Percentiles rank a stretch among this genome's conserved stretches.
These are phyloP conservation scores for Xylaria longipes DNA, from an alignment of 495 filamentous ascomycete genomes.

Conservation along the genomic window DNA sequence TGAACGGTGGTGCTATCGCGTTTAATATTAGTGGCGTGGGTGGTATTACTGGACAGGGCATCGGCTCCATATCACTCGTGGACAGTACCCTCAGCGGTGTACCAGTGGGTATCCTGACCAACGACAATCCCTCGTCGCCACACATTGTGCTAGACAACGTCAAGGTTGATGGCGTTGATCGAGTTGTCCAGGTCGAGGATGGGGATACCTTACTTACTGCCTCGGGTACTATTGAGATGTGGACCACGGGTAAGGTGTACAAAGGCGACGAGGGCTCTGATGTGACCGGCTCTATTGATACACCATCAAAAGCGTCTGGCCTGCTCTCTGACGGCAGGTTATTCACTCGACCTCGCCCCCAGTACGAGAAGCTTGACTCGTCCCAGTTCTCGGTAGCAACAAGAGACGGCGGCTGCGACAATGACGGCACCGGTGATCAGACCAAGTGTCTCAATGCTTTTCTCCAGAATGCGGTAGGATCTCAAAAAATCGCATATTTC, in stretches of 20 bases:
- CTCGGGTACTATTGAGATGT: conserved; percentile 58
- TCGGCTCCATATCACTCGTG: conserved; percentile 72
- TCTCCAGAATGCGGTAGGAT: conserved; percentile 17
- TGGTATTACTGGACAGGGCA: conserved; percentile 57
- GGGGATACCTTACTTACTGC: conserved; percentile 56
- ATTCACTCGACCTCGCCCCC: conserved; percentile 65
- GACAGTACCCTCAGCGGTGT: conserved; percentile 66
- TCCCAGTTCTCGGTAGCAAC: conserved; percentile 10
- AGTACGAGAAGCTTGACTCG: conserved; percentile 57
- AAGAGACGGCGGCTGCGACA: background rate
- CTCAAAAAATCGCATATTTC: conserved; percentile 35
- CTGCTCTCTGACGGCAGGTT: conserved; percentile 40
- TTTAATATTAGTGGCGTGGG: conserved; percentile 47
- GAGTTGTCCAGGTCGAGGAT: conserved; percentile 46
- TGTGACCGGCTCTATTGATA: too few relatives aligned
- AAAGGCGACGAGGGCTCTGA: too few relatives aligned
- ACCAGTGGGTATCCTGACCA: conserved; percentile 66
- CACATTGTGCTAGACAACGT: conserved; percentile 35
- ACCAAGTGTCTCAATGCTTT: conserved; percentile 21
- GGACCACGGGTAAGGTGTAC: conserved; percentile 69
- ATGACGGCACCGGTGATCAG: conserved; percentile 23
- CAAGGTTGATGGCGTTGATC: conserved; percentile 21
- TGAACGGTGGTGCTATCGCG: conserved; percentile 29
- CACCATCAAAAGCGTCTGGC: too few relatives aligned
- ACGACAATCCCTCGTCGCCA: conserved; percentile 42